These are phyloP conservation scores for Juncus effusus DNA, from an alignment of 176 grass and related monocot species.

Conservation along the genomic window DNA sequence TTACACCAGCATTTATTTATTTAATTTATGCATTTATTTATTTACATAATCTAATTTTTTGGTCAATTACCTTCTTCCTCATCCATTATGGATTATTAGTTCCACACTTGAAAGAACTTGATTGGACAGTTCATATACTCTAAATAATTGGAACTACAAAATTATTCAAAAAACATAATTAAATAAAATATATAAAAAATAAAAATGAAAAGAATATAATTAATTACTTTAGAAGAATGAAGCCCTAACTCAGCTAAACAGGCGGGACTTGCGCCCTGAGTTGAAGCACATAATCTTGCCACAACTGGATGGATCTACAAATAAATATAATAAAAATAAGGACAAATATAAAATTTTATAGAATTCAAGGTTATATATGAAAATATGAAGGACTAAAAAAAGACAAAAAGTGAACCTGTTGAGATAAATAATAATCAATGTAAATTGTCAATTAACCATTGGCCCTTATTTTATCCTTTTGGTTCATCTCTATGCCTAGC, in stretches of 20 bases:
- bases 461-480: conserved; percentile 47
- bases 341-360: too few relatives aligned
- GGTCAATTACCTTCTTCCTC: conserved; percentile 56
- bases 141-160: conserved; percentile 78
- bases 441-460: conserved; percentile 66
- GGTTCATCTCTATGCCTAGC: conserved; percentile 93
- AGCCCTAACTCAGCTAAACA: conserved; percentile 90
- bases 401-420: too few relatives aligned
- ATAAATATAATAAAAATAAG: conserved; percentile 21
- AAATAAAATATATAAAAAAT: too few relatives aligned
- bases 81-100: conserved; percentile 63
- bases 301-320: conserved; percentile 97
- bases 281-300: conserved; percentile 90
- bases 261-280: conserved; percentile 91
- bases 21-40: background rate
- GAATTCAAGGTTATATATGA: conserved; percentile 22
- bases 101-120: conserved; percentile 66
- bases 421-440: conserved; percentile 92
- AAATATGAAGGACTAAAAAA: conserved; percentile 14
- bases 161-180: conserved; percentile 22
- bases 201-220: conserved; percentile 20
- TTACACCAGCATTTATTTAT: conserved; percentile 53
- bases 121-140: conserved; percentile 37
- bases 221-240: conserved; percentile 84
- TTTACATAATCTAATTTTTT: conserved; percentile 16